phyloP scores from a whole-genome alignment of 192 early-diverging fungal genomes.

The Funneliformis mosseae region DNA sequence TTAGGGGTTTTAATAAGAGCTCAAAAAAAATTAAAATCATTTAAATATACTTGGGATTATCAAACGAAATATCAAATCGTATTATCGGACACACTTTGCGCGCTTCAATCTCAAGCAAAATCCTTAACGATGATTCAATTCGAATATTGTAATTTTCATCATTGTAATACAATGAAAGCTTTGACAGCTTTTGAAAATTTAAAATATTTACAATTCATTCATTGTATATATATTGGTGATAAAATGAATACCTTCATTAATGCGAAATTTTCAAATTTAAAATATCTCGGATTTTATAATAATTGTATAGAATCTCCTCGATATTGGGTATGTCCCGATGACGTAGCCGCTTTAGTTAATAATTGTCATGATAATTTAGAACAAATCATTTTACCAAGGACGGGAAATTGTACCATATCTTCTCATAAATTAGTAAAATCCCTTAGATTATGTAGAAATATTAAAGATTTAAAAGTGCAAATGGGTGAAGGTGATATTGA shows the following conservation, averaged over 20 bases:
- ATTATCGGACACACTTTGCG: not conserved
- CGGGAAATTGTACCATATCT: not conserved
- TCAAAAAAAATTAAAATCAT: conserved; percentile 10
- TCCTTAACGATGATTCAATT: conserved; percentile 9
- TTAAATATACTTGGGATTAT: conserved; percentile 14
- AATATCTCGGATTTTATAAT: not conserved
- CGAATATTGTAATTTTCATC: conserved; percentile 8
- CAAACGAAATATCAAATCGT: conserved; percentile 1
- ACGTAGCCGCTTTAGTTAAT: not conserved
- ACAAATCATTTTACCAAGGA: not conserved
- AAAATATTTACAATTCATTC: conserved; percentile 15
- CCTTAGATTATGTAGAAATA: not conserved
- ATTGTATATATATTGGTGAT: not conserved
- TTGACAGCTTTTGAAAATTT: conserved; percentile 6
- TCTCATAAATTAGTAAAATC: conserved; percentile 11
- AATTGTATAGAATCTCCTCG: not conserved
- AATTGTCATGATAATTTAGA: conserved; percentile 8
- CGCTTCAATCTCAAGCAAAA: not conserved
- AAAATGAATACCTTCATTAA: not conserved
- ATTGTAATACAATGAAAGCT: conserved; percentile 7
- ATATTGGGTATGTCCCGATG: not conserved
- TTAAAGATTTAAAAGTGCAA: conserved; percentile 3
- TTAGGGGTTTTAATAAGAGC: conserved; percentile 3
- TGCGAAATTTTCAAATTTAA: not conserved
- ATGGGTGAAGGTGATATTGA: not conserved